Base-by-base conservation (phyloP, 441 rosid species). In the Lepidium campestre region DNA sequence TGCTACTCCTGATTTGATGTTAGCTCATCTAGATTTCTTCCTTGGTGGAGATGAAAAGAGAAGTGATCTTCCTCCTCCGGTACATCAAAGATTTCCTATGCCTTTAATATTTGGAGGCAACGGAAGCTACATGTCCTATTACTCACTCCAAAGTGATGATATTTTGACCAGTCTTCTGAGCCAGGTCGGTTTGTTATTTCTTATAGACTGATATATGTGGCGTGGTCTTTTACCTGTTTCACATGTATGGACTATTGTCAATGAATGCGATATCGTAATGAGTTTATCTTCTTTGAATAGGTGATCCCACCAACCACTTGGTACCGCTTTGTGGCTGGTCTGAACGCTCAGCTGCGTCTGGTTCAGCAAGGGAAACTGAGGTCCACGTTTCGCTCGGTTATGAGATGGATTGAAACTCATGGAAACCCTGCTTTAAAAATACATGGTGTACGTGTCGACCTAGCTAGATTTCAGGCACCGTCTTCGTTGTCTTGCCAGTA, bases 11-110 rank as follows among this genome's bases (percentile, higher is more conserved):
- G 97, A 88, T 72, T 80, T 86, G 35, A 85, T 88, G 87, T 82
- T 90, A 41, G 97, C 93, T 61, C 85, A 89, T 77, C 73, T 91
- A 42, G 96, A 89, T 80, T 86, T 89, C 75, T 91, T 87, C 80
- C 90, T 89, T 54, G 94, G 96, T 37, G 97, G 97, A 18, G 97
- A 91, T 75, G 97, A 91, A 79, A 91, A 87, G 78, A 83, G 94
- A 80, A 78, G 66, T 11, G 95, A 86, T 78, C 92, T 89, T 67
- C 97, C 96, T 74, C 87, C 91, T 75, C 77, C 74, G 10, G 87
- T 89, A 62, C 72, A 65, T 70, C 87, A 83, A 74, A 91, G 93
- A 78, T 78, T 89, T 67, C 96, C 97, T 40, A 75, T 85, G 77
- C 78, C 88, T 57, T 44, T 91, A 77, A 60, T 82, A 50, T 89